A percentile compares a stretch with the other conserved stretches of the same genome.
These are phyloP conservation scores for Pseudohalonectria lignicola DNA, from an alignment of 2,329 filamentous ascomycete species.

Conservation along the genomic window DNA sequence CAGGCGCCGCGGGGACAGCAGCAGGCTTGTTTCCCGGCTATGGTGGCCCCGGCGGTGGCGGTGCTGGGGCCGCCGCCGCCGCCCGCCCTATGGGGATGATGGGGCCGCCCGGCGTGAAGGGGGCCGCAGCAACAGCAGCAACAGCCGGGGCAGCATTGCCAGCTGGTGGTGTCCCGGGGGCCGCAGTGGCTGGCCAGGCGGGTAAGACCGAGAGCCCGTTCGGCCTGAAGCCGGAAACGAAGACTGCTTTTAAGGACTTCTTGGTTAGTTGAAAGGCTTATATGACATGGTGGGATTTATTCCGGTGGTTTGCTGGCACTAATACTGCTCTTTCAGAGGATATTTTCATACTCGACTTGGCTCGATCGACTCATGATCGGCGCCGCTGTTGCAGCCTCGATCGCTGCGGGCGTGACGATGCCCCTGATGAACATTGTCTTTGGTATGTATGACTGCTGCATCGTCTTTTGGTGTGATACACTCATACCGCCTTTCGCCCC, in stretches of 20 bases:
- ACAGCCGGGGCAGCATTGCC: too few relatives aligned
- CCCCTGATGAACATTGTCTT: conserved; percentile 52
- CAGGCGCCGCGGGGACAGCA: neutral
- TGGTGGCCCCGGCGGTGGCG: neutral
- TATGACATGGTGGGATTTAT: too few relatives aligned
- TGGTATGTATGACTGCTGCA: conserved; percentile 29
- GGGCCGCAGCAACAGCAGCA: too few relatives aligned
- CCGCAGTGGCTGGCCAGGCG: neutral
- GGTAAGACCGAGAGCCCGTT: neutral
- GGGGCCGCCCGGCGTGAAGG: too few relatives aligned
- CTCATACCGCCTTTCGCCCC: too few relatives aligned
- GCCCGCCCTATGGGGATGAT: too few relatives aligned
- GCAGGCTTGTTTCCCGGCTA: too few relatives aligned
- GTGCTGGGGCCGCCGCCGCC: neutral
- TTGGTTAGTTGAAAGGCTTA: conserved; percentile 1
- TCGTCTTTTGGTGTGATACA: neutral
- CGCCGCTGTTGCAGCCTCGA: conserved; percentile 34
- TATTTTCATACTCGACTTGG: conserved; percentile 42
- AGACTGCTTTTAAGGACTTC: conserved; percentile 3
- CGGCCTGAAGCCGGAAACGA: conserved; percentile 1
- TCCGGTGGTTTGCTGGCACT: neutral
- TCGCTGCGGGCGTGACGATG: conserved; percentile 42
- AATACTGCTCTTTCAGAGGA: conserved; percentile 11
- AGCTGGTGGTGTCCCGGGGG: neutral
- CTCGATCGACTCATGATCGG: conserved; percentile 38